A percentile compares a stretch with the other conserved stretches of the same genome.
Conservation (phyloP, 345 rosid species). For the Ricinus communis region DNA sequence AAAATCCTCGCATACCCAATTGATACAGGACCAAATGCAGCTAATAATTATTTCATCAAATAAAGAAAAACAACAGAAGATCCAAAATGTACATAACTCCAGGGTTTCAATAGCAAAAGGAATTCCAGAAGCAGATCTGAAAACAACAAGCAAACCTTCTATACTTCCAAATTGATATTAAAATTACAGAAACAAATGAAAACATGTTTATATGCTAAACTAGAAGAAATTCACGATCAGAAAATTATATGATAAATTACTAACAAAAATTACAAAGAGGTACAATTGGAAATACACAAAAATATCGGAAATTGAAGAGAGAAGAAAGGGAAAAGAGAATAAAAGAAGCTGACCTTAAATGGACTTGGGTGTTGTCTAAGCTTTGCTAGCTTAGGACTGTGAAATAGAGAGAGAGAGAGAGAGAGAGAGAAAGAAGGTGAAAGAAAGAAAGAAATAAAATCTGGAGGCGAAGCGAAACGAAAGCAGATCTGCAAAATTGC, state of each 20-base stretch:
- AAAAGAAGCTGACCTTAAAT: conserved; percentile 15
- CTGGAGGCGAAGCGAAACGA: not conserved
- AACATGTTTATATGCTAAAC: not conserved
- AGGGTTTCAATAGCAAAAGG: conserved; percentile 9
- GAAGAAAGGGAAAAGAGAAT: not conserved
- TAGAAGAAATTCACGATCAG: too few species aligned
- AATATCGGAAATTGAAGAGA: not conserved
- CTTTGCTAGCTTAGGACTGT: conserved; percentile 2
- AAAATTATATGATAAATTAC: not conserved
- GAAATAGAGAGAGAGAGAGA: not conserved
- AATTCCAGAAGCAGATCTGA: conserved; percentile 19
- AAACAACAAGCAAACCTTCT: not conserved
- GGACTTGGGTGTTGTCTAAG: conserved; percentile 8
- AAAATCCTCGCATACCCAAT: not conserved
- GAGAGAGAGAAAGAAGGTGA: not conserved
- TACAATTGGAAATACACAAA: not conserved
- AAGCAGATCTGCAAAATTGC: conserved; percentile 18
- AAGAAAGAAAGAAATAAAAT: not conserved
- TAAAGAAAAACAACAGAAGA: not conserved
- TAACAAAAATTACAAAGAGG: not conserved
- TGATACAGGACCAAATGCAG: not conserved
- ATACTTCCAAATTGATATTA: conserved; percentile 23
- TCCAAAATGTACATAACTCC: conserved; percentile 3
- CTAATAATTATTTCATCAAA: not conserved
- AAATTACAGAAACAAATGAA: not conserved